A percentile compares a stretch with the other conserved stretches of the same genome.
phyloP scores from a whole-genome alignment of 2,329 filamentous ascomycete species.

The Fusarium temperatum region DNA sequence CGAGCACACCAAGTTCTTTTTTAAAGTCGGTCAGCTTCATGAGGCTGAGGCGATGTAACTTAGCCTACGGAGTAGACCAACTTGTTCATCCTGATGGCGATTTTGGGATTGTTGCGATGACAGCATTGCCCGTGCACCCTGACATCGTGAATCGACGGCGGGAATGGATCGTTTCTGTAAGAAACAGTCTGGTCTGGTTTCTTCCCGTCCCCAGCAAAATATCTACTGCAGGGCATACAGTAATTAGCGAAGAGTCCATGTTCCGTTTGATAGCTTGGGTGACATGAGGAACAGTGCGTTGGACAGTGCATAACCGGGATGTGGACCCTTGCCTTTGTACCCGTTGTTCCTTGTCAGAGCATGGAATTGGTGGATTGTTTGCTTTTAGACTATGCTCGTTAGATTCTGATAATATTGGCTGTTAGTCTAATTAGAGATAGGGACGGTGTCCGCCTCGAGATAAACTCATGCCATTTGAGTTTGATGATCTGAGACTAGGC shows the following conservation, averaged over 20 bases:
- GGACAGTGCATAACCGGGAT: conserved; percentile 23
- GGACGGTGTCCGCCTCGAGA: neutral
- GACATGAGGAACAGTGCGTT: conserved; percentile 20
- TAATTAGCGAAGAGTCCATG: conserved; percentile 9
- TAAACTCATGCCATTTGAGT: neutral
- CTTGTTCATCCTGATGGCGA: neutral
- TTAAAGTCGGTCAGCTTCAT: conserved; percentile 26
- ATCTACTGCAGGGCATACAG: neutral
- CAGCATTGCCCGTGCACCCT: conserved; percentile 30
- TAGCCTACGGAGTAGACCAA: neutral
- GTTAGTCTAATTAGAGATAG: conserved; percentile 7
- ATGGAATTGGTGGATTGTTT: neutral
- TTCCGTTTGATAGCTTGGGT: conserved; percentile 1
- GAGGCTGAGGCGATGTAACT: conserved; percentile 21
- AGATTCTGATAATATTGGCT: conserved; percentile 17
- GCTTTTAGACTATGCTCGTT: conserved; percentile 6
- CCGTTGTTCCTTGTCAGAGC: conserved; percentile 15
- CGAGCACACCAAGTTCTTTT: conserved; percentile 27
- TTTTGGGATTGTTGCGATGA: conserved; percentile 4
- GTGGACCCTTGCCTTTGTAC: conserved; percentile 22
- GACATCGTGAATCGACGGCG: conserved; percentile 17
- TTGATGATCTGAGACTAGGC: neutral
- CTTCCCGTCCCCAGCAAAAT: conserved; percentile 26
- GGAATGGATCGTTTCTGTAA: conserved; percentile 19
- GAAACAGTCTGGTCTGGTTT: conserved; percentile 25